Percentiles rank a stretch among this genome's conserved stretches.
These are phyloP conservation scores for Iris pallida DNA, from an alignment of 116 monocot genomes.

Conservation along the genomic window DNA sequence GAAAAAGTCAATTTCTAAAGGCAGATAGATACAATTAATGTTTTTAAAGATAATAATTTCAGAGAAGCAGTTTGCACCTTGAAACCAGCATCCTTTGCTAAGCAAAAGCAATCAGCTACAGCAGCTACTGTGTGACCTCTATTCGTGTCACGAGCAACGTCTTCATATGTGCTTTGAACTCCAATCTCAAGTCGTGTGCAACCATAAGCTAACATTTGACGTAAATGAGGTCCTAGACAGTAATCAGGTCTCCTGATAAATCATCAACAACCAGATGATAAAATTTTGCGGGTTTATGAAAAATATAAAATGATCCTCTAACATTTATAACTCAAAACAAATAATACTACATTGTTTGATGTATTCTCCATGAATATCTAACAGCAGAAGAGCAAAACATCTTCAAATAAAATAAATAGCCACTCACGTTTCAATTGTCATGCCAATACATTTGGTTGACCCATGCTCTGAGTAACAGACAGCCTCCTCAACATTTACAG, in stretches of 20 bases:
- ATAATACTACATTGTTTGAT: too few relatives aligned
- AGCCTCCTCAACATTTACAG: constrained; percentile 94
- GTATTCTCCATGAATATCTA: too few relatives aligned
- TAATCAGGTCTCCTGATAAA: constrained; percentile 93
- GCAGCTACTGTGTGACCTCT: constrained; percentile 99
- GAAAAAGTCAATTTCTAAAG: too few relatives aligned
- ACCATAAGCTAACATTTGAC: constrained; percentile 97
- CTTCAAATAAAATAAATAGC: neutral
- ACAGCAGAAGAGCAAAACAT: neutral
- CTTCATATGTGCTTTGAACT: constrained; percentile 99
- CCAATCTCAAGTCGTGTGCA: constrained; percentile 97
- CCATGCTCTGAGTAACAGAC: constrained; percentile 91
- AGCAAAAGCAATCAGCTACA: constrained; percentile 97
- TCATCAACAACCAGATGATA: neutral
- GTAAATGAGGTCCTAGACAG: constrained; percentile 90
- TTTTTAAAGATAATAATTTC: too few relatives aligned
- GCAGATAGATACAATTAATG: too few relatives aligned
- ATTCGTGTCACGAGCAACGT: constrained; percentile 99
- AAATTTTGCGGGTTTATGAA: neutral
- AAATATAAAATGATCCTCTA: neutral
- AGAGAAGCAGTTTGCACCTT: constrained; percentile 43
- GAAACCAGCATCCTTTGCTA: constrained; percentile 99
- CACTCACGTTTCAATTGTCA: constrained; percentile 99
- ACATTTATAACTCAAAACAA: neutral
- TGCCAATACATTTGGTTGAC: constrained; percentile 90